Evolutionary conservation across 495 filamentous ascomycete species (phyloP).

Genomic region (Aspergillus indologenus): DNA sequence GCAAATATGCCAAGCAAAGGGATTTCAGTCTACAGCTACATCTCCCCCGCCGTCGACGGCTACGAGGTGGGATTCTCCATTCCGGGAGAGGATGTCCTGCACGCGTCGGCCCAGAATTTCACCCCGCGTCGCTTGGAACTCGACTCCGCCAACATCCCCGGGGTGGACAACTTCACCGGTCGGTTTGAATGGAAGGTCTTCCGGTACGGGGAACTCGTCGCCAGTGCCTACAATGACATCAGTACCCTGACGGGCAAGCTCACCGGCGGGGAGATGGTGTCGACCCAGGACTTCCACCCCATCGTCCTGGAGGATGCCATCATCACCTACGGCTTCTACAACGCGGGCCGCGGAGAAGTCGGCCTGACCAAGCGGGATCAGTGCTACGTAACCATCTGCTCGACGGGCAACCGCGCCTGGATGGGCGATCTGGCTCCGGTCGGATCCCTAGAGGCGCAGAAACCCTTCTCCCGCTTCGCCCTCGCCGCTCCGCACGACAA

Average conservation of each 20-base stretch:
- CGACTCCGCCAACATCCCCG: slow-evolving; percentile 5
- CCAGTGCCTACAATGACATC: slow-evolving; percentile 7
- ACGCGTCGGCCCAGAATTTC: not conserved
- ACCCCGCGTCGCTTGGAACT: slow-evolving; percentile 1
- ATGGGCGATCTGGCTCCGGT: slow-evolving; percentile 43
- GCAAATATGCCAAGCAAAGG: slow-evolving; percentile 11
- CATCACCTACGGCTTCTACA: slow-evolving; percentile 52
- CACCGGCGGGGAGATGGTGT: slow-evolving; percentile 2
- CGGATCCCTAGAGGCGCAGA: slow-evolving; percentile 36
- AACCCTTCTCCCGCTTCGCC: slow-evolving; percentile 45
- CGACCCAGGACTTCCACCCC: slow-evolving; percentile 8
- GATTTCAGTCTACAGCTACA: slow-evolving; percentile 7
- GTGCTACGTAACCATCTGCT: slow-evolving; percentile 48
- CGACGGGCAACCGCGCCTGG: slow-evolving; percentile 41
- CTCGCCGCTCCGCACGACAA: slow-evolving; percentile 49
- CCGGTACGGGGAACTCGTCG: slow-evolving; percentile 4
- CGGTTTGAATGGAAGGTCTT: slow-evolving; percentile 7
- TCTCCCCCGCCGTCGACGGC: not conserved
- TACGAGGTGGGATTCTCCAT: slow-evolving; percentile 7
- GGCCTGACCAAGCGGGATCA: slow-evolving; percentile 48
- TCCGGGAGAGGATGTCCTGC: slow-evolving; percentile 1
- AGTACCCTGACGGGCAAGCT: slow-evolving; percentile 4
- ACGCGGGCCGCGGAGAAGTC: slow-evolving; percentile 42
- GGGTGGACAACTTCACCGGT: slow-evolving; percentile 4
- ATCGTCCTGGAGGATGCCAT: slow-evolving; percentile 25